A percentile compares a stretch with the other conserved stretches of the same genome.
phyloP scores from a whole-genome alignment of 306 rosid genomes.

The Gillenia trifoliata region DNA sequence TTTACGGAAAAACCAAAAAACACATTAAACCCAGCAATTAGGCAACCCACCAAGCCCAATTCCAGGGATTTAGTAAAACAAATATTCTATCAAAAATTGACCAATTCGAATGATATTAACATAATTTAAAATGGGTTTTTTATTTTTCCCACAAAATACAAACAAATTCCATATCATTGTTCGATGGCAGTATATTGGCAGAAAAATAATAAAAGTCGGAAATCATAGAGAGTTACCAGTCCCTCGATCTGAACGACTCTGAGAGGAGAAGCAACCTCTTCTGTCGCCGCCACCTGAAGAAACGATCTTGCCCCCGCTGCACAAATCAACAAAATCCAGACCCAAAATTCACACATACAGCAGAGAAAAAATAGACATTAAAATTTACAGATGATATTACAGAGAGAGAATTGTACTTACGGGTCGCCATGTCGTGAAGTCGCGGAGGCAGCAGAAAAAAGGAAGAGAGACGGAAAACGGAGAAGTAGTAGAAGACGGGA shows the following conservation, averaged over 20 bases:
- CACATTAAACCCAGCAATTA: background rate
- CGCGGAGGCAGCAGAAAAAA: background rate
- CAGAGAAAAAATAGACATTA: too few species aligned
- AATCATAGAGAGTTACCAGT: slow-evolving; percentile 38
- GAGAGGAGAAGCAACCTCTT: slow-evolving; percentile 84
- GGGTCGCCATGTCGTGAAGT: slow-evolving; percentile 18
- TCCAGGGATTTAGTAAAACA: background rate
- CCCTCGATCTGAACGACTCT: slow-evolving; percentile 95
- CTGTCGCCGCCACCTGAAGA: slow-evolving; percentile 84
- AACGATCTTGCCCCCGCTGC: slow-evolving; percentile 72
- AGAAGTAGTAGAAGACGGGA: background rate
- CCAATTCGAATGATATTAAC: background rate
- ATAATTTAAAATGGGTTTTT: background rate
- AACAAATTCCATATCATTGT: background rate
- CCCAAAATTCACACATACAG: background rate
- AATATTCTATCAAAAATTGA: background rate
- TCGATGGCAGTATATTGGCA: background rate
- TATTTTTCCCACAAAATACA: background rate
- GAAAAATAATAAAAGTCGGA: background rate
- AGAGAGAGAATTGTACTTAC: background rate
- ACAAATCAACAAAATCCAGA: slow-evolving; percentile 7
- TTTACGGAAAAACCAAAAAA: background rate
- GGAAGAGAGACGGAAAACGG: background rate
- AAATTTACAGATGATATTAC: background rate
- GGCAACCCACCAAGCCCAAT: background rate